Base-by-base conservation (phyloP, 148 eudicot genomes). In the Dianthus caryophyllus region DNA sequence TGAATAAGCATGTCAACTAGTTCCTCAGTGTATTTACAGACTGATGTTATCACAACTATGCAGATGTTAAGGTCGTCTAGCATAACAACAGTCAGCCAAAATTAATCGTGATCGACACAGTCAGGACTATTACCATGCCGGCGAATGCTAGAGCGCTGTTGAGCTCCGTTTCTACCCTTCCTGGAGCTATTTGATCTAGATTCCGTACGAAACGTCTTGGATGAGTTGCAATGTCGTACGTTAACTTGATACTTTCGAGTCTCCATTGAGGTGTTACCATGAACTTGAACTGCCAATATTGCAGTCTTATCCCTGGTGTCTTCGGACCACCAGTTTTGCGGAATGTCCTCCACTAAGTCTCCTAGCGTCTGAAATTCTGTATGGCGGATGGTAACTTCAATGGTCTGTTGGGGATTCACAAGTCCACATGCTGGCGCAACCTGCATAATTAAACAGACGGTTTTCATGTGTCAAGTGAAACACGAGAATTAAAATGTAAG, bases 251-350 rank as follows among this genome's bases (percentile, higher is more conserved):
- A 85, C 25, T 61, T 79, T 47, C 66, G 82, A 21, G 76, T 77
- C 71, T 80, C 90, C 31, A 73, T 75, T 1, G 91, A 83, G 67
- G 73, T 65, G 64, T 64, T 81, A 51, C 91, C 89, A 64, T 76
- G 59, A 10, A 84, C 68, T 44, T 67, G 77, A 52, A 93, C 85
- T 68, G 75, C 12, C 59, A 93, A 76, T 25, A 79, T 61, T 26
- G 71, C 88, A 73, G 86, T 86, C 75, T 84, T 88, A 63, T 93
- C 96, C 72, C 84, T 73, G 43, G 95, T 77, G 79, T 89, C 96
- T 75, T 89, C 96, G 20, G 77, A 76, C 87, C 84, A 82, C 96
- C 98, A 85, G 77, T 83, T 87, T 58, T 84, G 91, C 11, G 88
- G 91, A 30, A 83, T 53, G 18, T 83, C 88, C 13, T 89, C 96